Conservation (phyloP, 768 basidiomycete species). For the Suillus alpinus region DNA sequence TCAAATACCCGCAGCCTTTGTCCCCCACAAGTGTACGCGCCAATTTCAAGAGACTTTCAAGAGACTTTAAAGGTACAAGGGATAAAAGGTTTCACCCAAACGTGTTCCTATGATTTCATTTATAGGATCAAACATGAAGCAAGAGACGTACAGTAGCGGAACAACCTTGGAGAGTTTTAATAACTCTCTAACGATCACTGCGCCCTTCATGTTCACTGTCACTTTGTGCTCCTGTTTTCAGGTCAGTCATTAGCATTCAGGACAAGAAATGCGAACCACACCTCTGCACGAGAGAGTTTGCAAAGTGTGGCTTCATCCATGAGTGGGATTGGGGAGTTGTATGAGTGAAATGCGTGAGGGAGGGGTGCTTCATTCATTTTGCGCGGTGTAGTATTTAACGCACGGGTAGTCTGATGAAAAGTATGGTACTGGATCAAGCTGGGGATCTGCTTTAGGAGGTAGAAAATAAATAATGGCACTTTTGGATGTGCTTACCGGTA, state of each 20-base stretch:
- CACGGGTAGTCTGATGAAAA: too few relatives aligned
- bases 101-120: too few relatives aligned
- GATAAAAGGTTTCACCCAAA: too few relatives aligned
- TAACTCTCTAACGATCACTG: conserved; percentile 19
- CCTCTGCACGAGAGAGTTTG: conserved; percentile 14
- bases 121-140: conserved; percentile 11
- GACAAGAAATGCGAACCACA: not conserved
- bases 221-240: conserved; percentile 17
- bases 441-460: not conserved
- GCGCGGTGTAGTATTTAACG: too few relatives aligned
- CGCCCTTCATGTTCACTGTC: conserved; percentile 15
- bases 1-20: too few relatives aligned
- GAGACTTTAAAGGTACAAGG: too few relatives aligned
- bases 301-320: conserved; percentile 18
- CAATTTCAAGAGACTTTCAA: too few relatives aligned
- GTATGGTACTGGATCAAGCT: too few relatives aligned
- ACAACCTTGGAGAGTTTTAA: conserved; percentile 3
- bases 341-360: not conserved
- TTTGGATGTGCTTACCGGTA: too few relatives aligned
- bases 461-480: not conserved
- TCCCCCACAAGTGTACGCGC: too few relatives aligned
- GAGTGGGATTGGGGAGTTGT: not conserved
- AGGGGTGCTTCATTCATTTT: not conserved
- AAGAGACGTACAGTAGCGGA: not conserved
- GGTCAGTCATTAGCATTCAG: not conserved